Evolutionary conservation across 2,329 filamentous ascomycete genomes (phyloP).

Genomic region (Sphaceloma murrayae): DNA sequence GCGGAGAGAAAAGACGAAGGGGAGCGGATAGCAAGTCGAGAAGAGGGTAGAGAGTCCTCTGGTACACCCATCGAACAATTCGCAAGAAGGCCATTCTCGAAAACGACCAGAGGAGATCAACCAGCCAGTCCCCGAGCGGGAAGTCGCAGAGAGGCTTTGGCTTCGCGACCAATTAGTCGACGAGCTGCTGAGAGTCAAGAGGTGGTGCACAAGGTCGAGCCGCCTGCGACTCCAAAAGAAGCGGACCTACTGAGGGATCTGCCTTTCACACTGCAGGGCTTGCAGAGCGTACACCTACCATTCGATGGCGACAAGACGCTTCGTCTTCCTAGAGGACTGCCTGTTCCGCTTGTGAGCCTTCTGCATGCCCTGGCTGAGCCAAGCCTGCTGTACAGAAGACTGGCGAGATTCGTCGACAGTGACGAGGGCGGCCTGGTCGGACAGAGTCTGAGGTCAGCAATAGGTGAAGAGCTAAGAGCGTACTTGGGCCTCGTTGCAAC

Average conservation of each 20-base stretch:
- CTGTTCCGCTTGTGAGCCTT: slow-evolving; percentile 74
- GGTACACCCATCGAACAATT: slow-evolving; percentile 31
- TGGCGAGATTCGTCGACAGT: slow-evolving; percentile 73
- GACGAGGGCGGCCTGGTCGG: slow-evolving; percentile 75
- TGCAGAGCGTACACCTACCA: slow-evolving; percentile 75
- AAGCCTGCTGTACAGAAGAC: slow-evolving; percentile 74
- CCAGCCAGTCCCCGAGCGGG: slow-evolving; percentile 20
- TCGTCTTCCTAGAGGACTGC: slow-evolving; percentile 67
- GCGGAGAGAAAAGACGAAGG: slow-evolving; percentile 17
- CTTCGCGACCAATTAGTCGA: background rate
- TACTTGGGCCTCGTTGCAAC: slow-evolving; percentile 88
- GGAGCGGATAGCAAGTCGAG: slow-evolving; percentile 27
- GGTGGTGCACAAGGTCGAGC: background rate
- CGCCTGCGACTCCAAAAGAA: slow-evolving; percentile 28
- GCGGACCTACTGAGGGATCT: slow-evolving; percentile 53
- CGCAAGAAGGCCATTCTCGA: slow-evolving; percentile 36
- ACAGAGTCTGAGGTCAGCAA: slow-evolving; percentile 82
- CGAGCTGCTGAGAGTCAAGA: slow-evolving; percentile 1
- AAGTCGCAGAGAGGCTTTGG: background rate
- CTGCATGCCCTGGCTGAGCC: slow-evolving; percentile 87
- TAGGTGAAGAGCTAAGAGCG: slow-evolving; percentile 73
- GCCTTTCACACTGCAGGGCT: slow-evolving; percentile 83
- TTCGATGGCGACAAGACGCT: slow-evolving; percentile 62
- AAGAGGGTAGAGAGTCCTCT: background rate
- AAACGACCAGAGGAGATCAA: slow-evolving; percentile 27